These are phyloP conservation scores for Cylindricascospora bacillispora DNA, from an alignment of 1,139 yeast species.

Conservation along the genomic window DNA sequence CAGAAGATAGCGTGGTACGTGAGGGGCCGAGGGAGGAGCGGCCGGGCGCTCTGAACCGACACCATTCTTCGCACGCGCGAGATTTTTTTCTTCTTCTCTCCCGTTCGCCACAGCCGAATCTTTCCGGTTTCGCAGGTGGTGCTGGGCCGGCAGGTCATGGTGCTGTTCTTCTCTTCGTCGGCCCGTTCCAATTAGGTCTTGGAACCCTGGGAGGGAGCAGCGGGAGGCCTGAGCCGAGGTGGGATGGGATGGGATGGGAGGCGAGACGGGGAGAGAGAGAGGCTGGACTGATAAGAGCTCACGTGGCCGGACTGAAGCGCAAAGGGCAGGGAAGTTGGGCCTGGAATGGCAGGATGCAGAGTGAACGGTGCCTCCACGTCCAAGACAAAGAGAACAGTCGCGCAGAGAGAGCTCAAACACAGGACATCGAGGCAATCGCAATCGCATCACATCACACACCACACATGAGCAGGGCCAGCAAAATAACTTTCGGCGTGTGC, in stretches of 20 bases:
- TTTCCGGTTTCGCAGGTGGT: no score
- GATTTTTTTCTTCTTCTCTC: no score
- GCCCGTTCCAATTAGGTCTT: neutral
- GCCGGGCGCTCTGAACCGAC: no score
- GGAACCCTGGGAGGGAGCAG: neutral
- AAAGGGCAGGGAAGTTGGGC: neutral
- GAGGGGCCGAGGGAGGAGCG: no score
- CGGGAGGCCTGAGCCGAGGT: neutral
- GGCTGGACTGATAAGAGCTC: neutral
- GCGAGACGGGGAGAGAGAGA: neutral
- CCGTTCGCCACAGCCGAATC: no score
- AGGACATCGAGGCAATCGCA: no score
- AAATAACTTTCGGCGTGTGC: conserved; percentile 53
- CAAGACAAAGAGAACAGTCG: no score
- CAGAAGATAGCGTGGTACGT: no score
- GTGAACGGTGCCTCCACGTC: neutral
- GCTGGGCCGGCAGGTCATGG: conserved; percentile 1
- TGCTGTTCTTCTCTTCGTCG: conserved; percentile 1
- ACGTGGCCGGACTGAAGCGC: neutral
- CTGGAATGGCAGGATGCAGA: neutral
- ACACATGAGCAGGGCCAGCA: conserved; percentile 59
- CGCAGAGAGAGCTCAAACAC: no score
- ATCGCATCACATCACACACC: no score
- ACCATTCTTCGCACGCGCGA: no score
- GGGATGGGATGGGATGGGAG: neutral